Conservation (phyloP, 2,329 filamentous ascomycete species). For the Ceratocystis cacaofunesta region DNA sequence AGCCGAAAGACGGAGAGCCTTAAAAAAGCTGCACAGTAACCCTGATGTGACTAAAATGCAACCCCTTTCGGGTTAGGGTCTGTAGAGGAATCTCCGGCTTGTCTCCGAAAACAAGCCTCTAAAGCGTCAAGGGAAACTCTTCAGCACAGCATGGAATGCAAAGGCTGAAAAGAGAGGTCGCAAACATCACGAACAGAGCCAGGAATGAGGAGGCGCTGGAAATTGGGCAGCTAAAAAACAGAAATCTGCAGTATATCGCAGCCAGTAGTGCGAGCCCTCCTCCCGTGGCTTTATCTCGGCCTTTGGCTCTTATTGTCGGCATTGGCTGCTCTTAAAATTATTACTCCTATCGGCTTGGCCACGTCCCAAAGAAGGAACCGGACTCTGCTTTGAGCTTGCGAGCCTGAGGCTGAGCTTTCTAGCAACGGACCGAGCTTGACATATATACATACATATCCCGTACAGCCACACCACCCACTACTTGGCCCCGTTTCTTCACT, state of each 20-base stretch:
- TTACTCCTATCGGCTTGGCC: not conserved
- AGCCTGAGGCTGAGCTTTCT: not conserved
- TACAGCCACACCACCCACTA: not conserved
- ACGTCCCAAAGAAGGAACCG: not conserved
- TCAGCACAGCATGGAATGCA: not conserved
- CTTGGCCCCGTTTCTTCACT: not conserved
- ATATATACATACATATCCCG: not conserved
- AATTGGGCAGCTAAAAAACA: not conserved
- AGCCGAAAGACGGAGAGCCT: not conserved
- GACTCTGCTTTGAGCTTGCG: not conserved
- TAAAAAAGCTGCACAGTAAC: not conserved
- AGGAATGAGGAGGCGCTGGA: too few species aligned
- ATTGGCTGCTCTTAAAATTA: not conserved
- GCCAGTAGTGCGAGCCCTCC: not conserved
- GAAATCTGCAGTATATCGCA: not conserved
- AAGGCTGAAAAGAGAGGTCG: not conserved
- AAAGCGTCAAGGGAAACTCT: not conserved
- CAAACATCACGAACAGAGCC: not conserved
- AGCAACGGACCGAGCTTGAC: not conserved
- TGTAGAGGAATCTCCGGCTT: not conserved
- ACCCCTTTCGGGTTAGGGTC: not conserved
- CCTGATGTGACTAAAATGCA: not conserved
- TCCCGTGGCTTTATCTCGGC: not conserved
- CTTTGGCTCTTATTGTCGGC: not conserved
- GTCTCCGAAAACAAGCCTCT: not conserved